Base-by-base conservation (phyloP, 1,139 yeast species). In the Taiozyma sp. region DNA sequence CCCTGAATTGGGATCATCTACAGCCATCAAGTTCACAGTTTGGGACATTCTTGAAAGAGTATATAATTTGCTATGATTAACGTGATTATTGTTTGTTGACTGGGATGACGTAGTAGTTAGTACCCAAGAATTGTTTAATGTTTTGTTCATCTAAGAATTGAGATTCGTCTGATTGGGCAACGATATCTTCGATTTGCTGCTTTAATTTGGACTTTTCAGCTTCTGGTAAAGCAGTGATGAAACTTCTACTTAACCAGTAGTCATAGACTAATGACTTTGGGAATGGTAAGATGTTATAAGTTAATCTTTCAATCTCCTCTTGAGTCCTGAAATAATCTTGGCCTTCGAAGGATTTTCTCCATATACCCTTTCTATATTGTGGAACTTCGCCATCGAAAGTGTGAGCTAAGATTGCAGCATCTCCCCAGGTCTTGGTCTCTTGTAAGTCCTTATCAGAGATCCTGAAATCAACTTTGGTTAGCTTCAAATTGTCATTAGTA, bases 181-280 rank as follows among this genome's bases (percentile, higher is more conserved):
- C 10, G 24, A 70, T 55, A 3, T 57, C 55, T 4, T 74, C 69
- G 4, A 80, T 59, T 3, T 69, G 58, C 7, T 56, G 44, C 50
- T 70, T 65, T 38, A 79, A 56, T 41, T 62, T 57, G 43, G 51
- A 52, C 54, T 74, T 73, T 56, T 78, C 74, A 1, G 62, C 68
- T 0, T 69, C 71, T 2, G 71, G 57, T 48, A 81, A 64, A 9
- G 70, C 70, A 2, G 87, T 81, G 52, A 83, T 77, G 59, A 78
- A 83, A 43, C 84, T 77, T 56, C 87, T 71, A 1, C 85, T 78
- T 52, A 72, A 71, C 87, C 87, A 81, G 56, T 78, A 77, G 32
- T 72, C 71, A 72, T 72, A 81, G 4, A 80, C 73, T 23, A 62
- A 63, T 6, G 70, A 73, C 12, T 57, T 60, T 38, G 61, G 61